Percentiles rank a stretch among this genome's conserved stretches.
Conservation (phyloP, 768 basidiomycete genomes). For the Pholiota microspora region DNA sequence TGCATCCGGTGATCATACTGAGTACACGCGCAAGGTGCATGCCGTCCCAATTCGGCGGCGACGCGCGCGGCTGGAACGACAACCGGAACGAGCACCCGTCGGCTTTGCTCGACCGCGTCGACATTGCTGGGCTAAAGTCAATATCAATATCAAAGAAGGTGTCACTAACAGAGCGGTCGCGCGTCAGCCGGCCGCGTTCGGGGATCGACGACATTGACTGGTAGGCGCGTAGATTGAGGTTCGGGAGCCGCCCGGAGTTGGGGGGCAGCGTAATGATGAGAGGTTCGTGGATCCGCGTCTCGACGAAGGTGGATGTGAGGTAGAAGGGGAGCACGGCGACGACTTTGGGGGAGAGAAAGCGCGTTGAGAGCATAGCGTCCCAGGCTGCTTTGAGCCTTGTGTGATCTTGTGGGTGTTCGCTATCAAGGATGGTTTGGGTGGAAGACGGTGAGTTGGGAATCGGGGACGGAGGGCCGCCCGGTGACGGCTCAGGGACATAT, state of each 20-base stretch:
- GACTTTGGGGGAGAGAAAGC: conserved; percentile 54
- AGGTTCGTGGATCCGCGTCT: conserved; percentile 47
- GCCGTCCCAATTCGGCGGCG: conserved; percentile 34
- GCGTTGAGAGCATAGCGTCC: conserved; percentile 61
- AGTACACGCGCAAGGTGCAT: conserved; percentile 69
- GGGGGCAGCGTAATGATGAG: conserved; percentile 55
- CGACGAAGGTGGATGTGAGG: conserved; percentile 54
- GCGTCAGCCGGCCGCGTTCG: not conserved
- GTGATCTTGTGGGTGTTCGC: conserved; percentile 57
- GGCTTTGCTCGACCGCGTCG: conserved; percentile 13
- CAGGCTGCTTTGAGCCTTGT: conserved; percentile 58
- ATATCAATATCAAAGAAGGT: conserved; percentile 22
- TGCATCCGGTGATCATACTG: conserved; percentile 56
- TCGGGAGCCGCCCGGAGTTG: conserved; percentile 30
- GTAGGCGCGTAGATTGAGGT: conserved; percentile 12
- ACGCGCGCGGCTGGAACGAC: conserved; percentile 5
- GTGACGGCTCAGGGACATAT: not conserved
- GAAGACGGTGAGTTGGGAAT: conserved; percentile 1
- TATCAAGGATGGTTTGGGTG: conserved; percentile 7
- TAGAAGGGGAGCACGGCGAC: conserved; percentile 67
- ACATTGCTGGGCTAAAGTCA: conserved; percentile 11
- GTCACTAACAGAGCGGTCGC: conserved; percentile 11
- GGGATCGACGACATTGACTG: conserved; percentile 28
- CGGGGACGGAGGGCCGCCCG: not conserved
- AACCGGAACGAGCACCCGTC: conserved; percentile 13